Evolutionary conservation across 805 yeast genomes (phyloP).

Genomic region (Cyberlindnera xishuangbannaensis): DNA sequence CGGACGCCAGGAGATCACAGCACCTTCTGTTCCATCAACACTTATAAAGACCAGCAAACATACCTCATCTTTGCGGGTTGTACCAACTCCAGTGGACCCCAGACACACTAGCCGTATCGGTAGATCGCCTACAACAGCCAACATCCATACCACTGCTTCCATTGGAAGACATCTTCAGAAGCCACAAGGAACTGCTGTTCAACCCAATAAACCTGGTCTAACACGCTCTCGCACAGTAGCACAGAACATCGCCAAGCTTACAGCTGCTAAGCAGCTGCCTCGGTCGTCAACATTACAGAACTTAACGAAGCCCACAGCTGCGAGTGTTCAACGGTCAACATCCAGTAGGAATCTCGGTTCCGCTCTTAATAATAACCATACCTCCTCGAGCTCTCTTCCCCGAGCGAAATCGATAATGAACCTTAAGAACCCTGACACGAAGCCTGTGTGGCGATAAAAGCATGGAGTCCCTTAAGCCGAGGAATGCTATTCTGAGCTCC

Average conservation of each 20-base stretch:
- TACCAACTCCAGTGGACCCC: too few species aligned
- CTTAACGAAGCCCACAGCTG: slow-evolving; percentile 18
- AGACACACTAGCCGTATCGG: too few species aligned
- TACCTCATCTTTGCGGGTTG: too few species aligned
- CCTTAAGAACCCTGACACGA: slow-evolving; percentile 4
- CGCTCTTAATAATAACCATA: slow-evolving; percentile 4
- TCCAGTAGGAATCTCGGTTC: slow-evolving; percentile 13
- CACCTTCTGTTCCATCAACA: slow-evolving; percentile 1
- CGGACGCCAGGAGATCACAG: slow-evolving; percentile 12
- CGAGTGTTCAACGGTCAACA: slow-evolving; percentile 19
- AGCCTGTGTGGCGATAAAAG: slow-evolving; percentile 17
- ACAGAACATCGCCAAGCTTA: slow-evolving; percentile 11
- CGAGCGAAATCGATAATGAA: slow-evolving; percentile 9
- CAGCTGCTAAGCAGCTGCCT: slow-evolving; percentile 13
- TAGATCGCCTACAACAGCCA: slow-evolving; percentile 10
- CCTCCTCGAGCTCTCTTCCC: slow-evolving; percentile 3
- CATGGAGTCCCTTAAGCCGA: not conserved
- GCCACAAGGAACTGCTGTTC: too few species aligned
- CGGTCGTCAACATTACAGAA: slow-evolving; percentile 18
- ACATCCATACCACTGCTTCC: too few species aligned
- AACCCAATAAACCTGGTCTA: slow-evolving; percentile 2
- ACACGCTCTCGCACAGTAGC: slow-evolving; percentile 11
- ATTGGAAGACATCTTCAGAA: too few species aligned
- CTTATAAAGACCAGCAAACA: too few species aligned
- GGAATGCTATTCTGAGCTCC: too few species aligned